Evolutionary conservation across 106 monocot species (phyloP).

Genomic region (Cymbidium sinense): DNA sequence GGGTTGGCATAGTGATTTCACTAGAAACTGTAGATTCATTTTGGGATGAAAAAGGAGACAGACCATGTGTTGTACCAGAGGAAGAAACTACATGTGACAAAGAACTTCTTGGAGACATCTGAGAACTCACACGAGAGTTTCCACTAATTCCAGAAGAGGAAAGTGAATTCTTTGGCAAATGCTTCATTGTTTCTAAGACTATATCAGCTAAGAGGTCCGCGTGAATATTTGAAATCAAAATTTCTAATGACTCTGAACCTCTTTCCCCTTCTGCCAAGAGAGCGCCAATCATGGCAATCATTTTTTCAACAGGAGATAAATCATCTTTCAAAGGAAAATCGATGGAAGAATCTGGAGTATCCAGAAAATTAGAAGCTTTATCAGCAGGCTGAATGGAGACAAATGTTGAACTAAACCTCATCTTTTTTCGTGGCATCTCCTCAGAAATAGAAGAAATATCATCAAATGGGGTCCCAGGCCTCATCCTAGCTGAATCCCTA

Average conservation of each 20-base stretch:
- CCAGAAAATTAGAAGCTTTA: constrained; percentile 13
- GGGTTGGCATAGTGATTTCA: constrained; percentile 16
- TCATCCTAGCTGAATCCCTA: constrained; percentile 29
- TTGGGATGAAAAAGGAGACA: constrained; percentile 26
- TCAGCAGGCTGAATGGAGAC: constrained; percentile 22
- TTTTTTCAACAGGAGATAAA: constrained; percentile 67
- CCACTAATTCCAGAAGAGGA: constrained; percentile 12
- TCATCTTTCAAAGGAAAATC: constrained; percentile 34
- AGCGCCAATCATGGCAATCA: constrained; percentile 89
- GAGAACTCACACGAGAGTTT: constrained; percentile 17
- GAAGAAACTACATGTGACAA: constrained; percentile 8
- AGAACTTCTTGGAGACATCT: constrained; percentile 19
- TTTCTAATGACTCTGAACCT: constrained; percentile 70
- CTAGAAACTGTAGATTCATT: constrained; percentile 11
- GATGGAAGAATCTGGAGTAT: constrained; percentile 24
- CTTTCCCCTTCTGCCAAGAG: constrained; percentile 85
- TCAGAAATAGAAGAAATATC: constrained; percentile 21
- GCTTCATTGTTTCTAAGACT: constrained; percentile 75
- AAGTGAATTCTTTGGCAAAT: constrained; percentile 32
- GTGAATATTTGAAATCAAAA: constrained; percentile 80
- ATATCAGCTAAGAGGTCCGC: constrained; percentile 89
- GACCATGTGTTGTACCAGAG: constrained; percentile 6
- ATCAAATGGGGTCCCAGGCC: constrained; percentile 24
- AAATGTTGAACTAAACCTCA: constrained; percentile 16
- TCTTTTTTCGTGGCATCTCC: constrained; percentile 41